Evolutionary conservation across 768 basidiomycete genomes (phyloP).

Genomic region (Podaxis sp.): DNA sequence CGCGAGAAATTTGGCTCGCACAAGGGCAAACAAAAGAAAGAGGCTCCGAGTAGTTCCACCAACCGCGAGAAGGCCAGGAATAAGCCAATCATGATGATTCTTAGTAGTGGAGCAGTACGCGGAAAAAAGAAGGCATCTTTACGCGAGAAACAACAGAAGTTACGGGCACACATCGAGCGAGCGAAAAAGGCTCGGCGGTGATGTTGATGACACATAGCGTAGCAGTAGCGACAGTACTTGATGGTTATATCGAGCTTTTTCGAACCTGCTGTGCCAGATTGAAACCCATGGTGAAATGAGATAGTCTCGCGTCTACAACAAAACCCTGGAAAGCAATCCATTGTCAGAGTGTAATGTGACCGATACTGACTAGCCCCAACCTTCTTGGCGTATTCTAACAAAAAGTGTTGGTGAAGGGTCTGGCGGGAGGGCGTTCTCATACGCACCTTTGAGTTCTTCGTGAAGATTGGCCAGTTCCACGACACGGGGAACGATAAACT

Average conservation of each 20-base stretch:
- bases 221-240: not conserved
- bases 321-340: conserved; percentile 41
- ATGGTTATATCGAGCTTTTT: not conserved
- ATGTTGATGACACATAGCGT: conserved; percentile 8
- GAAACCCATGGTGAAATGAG: conserved; percentile 74
- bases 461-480: conserved; percentile 68
- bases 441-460: conserved; percentile 63
- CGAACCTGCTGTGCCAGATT: conserved; percentile 46
- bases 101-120: conserved; percentile 72
- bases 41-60: conserved; percentile 77
- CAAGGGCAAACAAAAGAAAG: conserved; percentile 93
- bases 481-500: conserved; percentile 75
- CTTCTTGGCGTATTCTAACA: conserved; percentile 57
- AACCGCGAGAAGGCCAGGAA: conserved; percentile 92
- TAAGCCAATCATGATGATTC: conserved; percentile 95
- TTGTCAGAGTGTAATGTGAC: not conserved
- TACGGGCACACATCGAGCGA: conserved; percentile 74
- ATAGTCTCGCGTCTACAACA: conserved; percentile 74
- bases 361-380: conserved; percentile 30
- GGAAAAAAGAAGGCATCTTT: conserved; percentile 83
- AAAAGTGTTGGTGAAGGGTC: conserved; percentile 3
- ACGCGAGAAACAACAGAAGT: conserved; percentile 76
- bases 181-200: conserved; percentile 51
- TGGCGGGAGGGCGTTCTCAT: not conserved
- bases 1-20: conserved; percentile 89